Conservation (phyloP, 2,329 filamentous ascomycete genomes). For the Elsinoe ampelina region DNA sequence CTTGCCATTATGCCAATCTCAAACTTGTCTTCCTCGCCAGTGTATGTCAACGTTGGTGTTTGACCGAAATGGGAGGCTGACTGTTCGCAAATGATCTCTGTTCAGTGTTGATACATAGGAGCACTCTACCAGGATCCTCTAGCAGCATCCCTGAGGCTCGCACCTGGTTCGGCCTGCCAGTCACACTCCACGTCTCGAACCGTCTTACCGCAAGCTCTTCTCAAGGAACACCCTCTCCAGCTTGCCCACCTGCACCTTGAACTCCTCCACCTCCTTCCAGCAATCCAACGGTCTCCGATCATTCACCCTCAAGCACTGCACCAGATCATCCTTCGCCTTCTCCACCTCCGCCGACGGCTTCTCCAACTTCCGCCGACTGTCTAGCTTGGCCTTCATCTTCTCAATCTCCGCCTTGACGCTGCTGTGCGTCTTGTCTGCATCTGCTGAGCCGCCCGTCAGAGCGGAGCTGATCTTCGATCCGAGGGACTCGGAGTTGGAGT, state of each 20-base stretch:
- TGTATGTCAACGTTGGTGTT: too few species aligned
- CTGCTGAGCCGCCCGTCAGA: slow-evolving; percentile 21
- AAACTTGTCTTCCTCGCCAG: too few species aligned
- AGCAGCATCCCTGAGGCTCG: too few species aligned
- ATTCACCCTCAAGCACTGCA: slow-evolving; percentile 72
- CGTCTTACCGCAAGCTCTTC: slow-evolving; percentile 51
- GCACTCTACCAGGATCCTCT: too few species aligned
- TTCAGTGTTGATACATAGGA: too few species aligned
- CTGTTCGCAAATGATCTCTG: too few species aligned
- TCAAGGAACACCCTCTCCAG: slow-evolving; percentile 84
- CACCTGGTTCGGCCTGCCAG: background rate
- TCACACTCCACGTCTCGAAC: background rate
- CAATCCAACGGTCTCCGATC: slow-evolving; percentile 86
- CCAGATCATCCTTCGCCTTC: slow-evolving; percentile 63
- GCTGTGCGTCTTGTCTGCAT: slow-evolving; percentile 39
- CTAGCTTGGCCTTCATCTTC: slow-evolving; percentile 42
- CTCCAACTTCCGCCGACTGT: slow-evolving; percentile 47
- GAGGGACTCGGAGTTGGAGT: slow-evolving; percentile 26
- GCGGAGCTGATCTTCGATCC: slow-evolving; percentile 20
- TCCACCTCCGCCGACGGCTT: slow-evolving; percentile 63
- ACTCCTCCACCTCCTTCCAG: slow-evolving; percentile 84
- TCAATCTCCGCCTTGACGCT: slow-evolving; percentile 50
- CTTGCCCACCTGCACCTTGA: slow-evolving; percentile 79
- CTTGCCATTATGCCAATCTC: too few species aligned
- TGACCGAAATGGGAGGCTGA: too few species aligned